Conservation (phyloP, 192 early-diverging fungal genomes). For the Coemansia sp. region DNA sequence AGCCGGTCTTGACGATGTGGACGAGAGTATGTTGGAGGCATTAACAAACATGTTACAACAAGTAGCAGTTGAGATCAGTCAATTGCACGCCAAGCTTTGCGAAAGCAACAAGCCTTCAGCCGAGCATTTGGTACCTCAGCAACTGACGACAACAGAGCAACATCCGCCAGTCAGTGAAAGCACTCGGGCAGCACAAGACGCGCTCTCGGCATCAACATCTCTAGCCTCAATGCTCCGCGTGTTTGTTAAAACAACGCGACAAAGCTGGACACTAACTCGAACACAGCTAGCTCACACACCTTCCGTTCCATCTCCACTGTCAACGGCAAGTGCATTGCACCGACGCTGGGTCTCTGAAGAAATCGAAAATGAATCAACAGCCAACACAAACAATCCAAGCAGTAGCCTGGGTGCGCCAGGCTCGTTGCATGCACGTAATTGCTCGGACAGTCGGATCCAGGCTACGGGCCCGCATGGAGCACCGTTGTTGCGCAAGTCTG, state of each 20-base stretch:
- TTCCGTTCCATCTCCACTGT: conserved; percentile 34
- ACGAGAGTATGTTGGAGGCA: conserved; percentile 8
- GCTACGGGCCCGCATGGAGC: background rate
- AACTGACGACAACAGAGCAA: too few relatives aligned
- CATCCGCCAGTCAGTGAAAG: background rate
- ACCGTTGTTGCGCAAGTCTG: conserved; percentile 26
- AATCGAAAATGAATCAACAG: conserved; percentile 19
- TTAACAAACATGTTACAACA: conserved; percentile 16
- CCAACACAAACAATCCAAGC: background rate
- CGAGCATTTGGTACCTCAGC: background rate
- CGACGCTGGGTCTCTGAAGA: conserved; percentile 50
- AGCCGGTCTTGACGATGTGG: conserved; percentile 3
- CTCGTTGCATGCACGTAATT: conserved; percentile 26
- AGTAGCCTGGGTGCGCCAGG: background rate
- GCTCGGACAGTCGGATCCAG: conserved; percentile 40
- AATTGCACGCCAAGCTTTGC: conserved; percentile 2
- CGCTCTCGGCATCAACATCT: conserved; percentile 14
- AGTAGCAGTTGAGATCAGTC: conserved; percentile 9
- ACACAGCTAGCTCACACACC: conserved; percentile 35
- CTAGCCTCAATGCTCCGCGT: conserved; percentile 37
- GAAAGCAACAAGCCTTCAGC: background rate
- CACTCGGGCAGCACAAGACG: conserved; percentile 1
- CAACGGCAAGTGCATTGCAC: conserved; percentile 17
- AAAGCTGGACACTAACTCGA: conserved; percentile 23
- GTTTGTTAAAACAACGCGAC: conserved; percentile 32